phyloP scores from a whole-genome alignment of 2,329 filamentous ascomycete species.

The Pseudocercospora vitis region DNA sequence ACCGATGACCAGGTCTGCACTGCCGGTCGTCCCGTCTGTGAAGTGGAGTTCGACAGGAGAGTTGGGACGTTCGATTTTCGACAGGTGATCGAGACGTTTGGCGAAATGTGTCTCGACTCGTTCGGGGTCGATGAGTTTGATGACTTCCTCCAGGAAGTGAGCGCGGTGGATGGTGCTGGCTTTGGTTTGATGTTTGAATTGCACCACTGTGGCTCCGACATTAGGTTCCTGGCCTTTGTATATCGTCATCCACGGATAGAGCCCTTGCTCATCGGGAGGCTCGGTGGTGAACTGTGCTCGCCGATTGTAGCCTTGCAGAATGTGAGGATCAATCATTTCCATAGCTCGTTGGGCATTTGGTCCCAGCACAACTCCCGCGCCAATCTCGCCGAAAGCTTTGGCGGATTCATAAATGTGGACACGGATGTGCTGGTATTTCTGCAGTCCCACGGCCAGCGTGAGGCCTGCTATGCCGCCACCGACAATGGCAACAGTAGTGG shows the following conservation, averaged over 20 bases:
- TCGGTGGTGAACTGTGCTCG: slow-evolving; percentile 1
- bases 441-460: slow-evolving; percentile 53
- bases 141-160: slow-evolving; percentile 43
- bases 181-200: slow-evolving; percentile 4
- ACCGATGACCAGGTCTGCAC: slow-evolving; percentile 31
- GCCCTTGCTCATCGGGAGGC: slow-evolving; percentile 6
- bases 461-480: slow-evolving; percentile 52
- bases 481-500: slow-evolving; percentile 10
- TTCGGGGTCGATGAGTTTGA: slow-evolving; percentile 42
- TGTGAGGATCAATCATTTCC: slow-evolving; percentile 51
- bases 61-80: slow-evolving; percentile 27
- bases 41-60: slow-evolving; percentile 39
- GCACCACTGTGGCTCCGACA: background rate
- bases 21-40: slow-evolving; percentile 47
- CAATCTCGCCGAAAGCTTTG: slow-evolving; percentile 11
- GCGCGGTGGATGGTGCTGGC: slow-evolving; percentile 37
- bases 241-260: slow-evolving; percentile 2
- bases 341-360: slow-evolving; percentile 57
- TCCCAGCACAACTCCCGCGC: slow-evolving; percentile 42
- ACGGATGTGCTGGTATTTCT: slow-evolving; percentile 47
- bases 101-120: slow-evolving; percentile 33
- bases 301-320: slow-evolving; percentile 28
- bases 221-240: slow-evolving; percentile 10
- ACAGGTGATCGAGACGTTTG: slow-evolving; percentile 31
- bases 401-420: slow-evolving; percentile 59